These are phyloP conservation scores for Triticum turgidum DNA, from an alignment of 176 grass and related monocot species.

Conservation along the genomic window DNA sequence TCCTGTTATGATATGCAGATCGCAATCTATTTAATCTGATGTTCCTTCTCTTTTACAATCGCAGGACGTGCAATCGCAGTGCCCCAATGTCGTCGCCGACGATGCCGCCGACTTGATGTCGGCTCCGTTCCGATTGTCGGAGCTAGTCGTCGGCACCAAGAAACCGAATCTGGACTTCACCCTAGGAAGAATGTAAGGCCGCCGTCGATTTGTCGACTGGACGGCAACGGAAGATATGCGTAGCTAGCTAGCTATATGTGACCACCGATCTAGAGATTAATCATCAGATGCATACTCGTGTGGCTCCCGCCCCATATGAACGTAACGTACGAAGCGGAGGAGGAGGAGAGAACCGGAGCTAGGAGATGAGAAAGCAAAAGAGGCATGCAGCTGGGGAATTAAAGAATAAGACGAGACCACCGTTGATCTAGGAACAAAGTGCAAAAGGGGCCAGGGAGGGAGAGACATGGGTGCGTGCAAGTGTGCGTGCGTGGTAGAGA, in stretches of 20 bases:
- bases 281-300: slow-evolving; percentile 15
- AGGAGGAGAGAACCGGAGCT: slow-evolving; percentile 1
- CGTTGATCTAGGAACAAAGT: slow-evolving; percentile 57
- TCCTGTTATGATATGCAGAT: slow-evolving; percentile 15
- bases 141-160: slow-evolving; percentile 32
- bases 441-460: slow-evolving; percentile 25
- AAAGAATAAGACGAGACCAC: slow-evolving; percentile 58
- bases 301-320: not conserved
- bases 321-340: not conserved
- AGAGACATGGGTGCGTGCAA: slow-evolving; percentile 50
- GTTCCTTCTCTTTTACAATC: not conserved
- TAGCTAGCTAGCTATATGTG: slow-evolving; percentile 13
- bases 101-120: slow-evolving; percentile 47
- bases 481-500: slow-evolving; percentile 28
- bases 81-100: not conserved
- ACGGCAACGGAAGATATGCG: not conserved
- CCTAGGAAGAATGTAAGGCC: slow-evolving; percentile 50
- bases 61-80: slow-evolving; percentile 63
- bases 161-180: slow-evolving; percentile 87
- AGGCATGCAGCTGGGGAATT: slow-evolving; percentile 8
- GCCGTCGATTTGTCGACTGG: not conserved
- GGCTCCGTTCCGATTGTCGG: slow-evolving; percentile 34
- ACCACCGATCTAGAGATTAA: not conserved
- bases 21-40: not conserved
- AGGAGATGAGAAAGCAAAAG: slow-evolving; percentile 42